Evolutionary conservation across 1,284 basidiomycete species (phyloP).

Genomic region (Cutaneotrichosporon cyanovorans): DNA sequence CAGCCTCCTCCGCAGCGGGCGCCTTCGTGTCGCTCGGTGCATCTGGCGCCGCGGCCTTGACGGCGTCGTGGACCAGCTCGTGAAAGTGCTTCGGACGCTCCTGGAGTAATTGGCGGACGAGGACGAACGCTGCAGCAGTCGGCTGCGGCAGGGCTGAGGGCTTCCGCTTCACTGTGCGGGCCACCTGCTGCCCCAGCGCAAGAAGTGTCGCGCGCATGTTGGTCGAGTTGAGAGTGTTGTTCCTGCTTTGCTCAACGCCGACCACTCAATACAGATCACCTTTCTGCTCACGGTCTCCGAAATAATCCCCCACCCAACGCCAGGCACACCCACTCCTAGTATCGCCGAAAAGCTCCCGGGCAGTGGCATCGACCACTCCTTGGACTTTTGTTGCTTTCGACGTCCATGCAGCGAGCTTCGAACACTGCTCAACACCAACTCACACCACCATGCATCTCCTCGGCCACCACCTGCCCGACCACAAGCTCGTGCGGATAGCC

Average conservation of each 20-base stretch:
- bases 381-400: conserved; percentile 11
- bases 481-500: conserved; percentile 49
- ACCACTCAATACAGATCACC: too few relatives aligned
- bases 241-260: neutral
- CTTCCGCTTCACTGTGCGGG: neutral
- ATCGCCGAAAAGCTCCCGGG: conserved; percentile 4
- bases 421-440: neutral
- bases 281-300: too few relatives aligned
- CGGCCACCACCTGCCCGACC: conserved; percentile 48
- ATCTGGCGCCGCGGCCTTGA: conserved; percentile 4
- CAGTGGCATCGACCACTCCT: conserved; percentile 4
- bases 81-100: conserved; percentile 28
- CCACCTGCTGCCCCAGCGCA: neutral
- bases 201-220: conserved; percentile 1
- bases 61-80: conserved; percentile 29
- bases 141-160: neutral
- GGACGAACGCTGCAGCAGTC: conserved; percentile 25
- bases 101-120: conserved; percentile 29
- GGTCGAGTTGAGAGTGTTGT: neutral
- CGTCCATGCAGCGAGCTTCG: too few relatives aligned
- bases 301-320: too few relatives aligned
- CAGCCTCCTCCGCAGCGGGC: neutral
- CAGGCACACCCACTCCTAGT: neutral
- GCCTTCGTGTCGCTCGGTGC: neutral
- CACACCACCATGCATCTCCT: conserved; percentile 44